Evolutionary conservation across 2,329 filamentous ascomycete genomes (phyloP), one percentile per base, ranked within the genome.

Genomic region (Cladosporium sp.): DNA sequence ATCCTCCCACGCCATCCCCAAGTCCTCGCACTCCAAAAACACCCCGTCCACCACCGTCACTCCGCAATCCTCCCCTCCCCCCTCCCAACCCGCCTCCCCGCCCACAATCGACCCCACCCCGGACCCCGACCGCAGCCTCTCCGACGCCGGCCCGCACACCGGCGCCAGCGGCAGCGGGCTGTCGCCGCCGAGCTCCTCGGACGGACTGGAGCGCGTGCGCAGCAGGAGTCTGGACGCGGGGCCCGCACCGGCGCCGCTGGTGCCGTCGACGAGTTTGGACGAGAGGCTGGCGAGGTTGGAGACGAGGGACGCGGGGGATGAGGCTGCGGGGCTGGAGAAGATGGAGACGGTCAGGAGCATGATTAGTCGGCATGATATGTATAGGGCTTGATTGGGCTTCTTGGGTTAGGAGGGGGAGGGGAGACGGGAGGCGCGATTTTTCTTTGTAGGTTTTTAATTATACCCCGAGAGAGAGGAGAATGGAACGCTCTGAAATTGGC

Each of bases 361-460:
- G 51, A 66, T 72, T 37, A 68, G 69, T 55, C 58, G 73, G 52
- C 73, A 75, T 57, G 73, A 75, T 56, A 71, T 72, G 64, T 38
- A n/a, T 38, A n/a, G 35, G 35, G 35, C n/a, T 38, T 13, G 35
- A 14, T 18, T 2, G 16, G 16, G 16, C 16, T 16, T 16, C 16
- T 16, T 16, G 16, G 22, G 22, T 22, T 4, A 22, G 22, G 35
- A 38, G n/a, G 35, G 13, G 35, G 8, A 2, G 35, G 35, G 3
- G 2, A n/a, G 35, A 10, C 7, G n/a, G 22, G 4, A 22, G 22
- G 22, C 3, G 22, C 22, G 22, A n/a, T n/a, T 28, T 28, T 28
- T 28, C 7, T 5, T 7, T 28, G 2, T 28, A 28, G 22, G 7
- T 28, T 28, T 28, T 28, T 28, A 4, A 28, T 4, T 28, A 28